Conservation (phyloP, 306 rosid species). For the Glycine latifolia region DNA sequence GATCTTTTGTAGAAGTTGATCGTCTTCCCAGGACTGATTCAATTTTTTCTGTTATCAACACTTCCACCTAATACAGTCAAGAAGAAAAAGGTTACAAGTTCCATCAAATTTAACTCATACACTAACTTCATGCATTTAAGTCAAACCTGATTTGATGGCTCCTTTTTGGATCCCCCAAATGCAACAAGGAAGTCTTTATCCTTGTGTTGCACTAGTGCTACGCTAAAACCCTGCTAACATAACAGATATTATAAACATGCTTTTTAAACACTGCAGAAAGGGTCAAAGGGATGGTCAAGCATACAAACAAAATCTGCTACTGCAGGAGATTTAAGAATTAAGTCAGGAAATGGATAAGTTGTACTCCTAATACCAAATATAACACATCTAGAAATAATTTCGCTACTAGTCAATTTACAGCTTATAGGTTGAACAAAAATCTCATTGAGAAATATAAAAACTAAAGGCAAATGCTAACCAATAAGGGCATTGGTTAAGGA, state of each 20-base stretch:
- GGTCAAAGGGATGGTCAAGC: conserved; percentile 25
- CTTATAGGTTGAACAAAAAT: conserved; percentile 9
- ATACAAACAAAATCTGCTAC: conserved; percentile 7
- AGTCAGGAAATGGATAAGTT: conserved; percentile 24
- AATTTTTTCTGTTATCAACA: conserved; percentile 73
- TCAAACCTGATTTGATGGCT: conserved; percentile 92
- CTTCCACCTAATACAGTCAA: conserved; percentile 72
- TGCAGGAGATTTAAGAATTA: neutral
- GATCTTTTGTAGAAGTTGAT: conserved; percentile 57
- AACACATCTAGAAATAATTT: neutral
- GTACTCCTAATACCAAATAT: neutral
- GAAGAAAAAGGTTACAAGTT: conserved; percentile 7
- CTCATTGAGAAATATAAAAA: neutral
- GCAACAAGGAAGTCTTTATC: conserved; percentile 94
- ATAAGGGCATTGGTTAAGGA: no score
- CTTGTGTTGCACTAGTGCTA: conserved; percentile 79
- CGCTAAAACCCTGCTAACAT: conserved; percentile 84
- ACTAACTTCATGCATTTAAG: neutral
- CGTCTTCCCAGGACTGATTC: conserved; percentile 57
- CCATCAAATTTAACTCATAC: conserved; percentile 21
- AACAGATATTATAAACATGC: conserved; percentile 31
- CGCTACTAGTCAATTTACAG: neutral
- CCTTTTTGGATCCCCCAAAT: conserved; percentile 95
- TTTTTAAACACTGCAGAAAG: neutral
- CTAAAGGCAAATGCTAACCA: neutral